Percentiles rank a stretch among this genome's conserved stretches.
These are phyloP conservation scores for Xylaria sp. DNA, from an alignment of 495 filamentous ascomycete genomes.

Conservation along the genomic window DNA sequence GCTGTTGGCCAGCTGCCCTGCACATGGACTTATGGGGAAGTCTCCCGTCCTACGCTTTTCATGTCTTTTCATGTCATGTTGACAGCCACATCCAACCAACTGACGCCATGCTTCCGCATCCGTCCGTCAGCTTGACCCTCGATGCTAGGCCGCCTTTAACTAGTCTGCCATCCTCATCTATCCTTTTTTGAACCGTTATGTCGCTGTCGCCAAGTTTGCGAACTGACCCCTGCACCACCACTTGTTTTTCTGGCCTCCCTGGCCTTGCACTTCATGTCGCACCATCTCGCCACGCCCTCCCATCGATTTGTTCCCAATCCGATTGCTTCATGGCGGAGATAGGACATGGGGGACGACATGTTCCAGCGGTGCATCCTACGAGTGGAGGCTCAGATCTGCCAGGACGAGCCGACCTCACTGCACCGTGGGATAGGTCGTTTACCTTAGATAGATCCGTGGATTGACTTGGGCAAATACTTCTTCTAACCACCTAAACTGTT, in stretches of 20 bases:
- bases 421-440: not conserved
- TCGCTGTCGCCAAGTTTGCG: slow-evolving; percentile 21
- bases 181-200: not conserved
- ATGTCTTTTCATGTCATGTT: not conserved
- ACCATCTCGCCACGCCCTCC: slow-evolving; percentile 4
- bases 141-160: slow-evolving; percentile 1
- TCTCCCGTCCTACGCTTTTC: slow-evolving; percentile 26
- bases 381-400: slow-evolving; percentile 14
- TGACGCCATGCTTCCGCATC: slow-evolving; percentile 2
- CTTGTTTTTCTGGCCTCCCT: slow-evolving; percentile 16
- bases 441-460: not conserved
- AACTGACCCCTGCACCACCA: slow-evolving; percentile 13
- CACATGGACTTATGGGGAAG: slow-evolving; percentile 40
- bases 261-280: slow-evolving; percentile 12
- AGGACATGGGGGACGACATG: not conserved
- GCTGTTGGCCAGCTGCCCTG: slow-evolving; percentile 47
- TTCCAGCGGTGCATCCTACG: not conserved
- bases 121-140: slow-evolving; percentile 13
- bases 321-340: slow-evolving; percentile 1
- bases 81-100: slow-evolving; percentile 25
- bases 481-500: slow-evolving; percentile 30
- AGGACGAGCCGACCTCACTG: not conserved
- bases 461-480: not conserved
- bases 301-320: slow-evolving; percentile 1
- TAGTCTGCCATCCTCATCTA: not conserved